Conservation (phyloP, 2,329 filamentous ascomycete genomes). For the Aspergillus brasiliensis region DNA sequence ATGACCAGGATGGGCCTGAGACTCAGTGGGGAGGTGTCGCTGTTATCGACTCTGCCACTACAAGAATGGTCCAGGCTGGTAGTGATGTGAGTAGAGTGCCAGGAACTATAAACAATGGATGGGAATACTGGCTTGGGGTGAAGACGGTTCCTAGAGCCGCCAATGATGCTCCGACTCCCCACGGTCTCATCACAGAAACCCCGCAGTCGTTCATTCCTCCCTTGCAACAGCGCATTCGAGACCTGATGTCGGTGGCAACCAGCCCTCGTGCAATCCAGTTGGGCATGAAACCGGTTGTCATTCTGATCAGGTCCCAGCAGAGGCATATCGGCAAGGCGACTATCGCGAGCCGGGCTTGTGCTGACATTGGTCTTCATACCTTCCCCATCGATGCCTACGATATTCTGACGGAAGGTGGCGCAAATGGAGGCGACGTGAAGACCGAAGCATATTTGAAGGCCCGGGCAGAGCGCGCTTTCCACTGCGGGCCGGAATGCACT, state of each 20-base stretch:
- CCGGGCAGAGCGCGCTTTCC: slow-evolving; percentile 82
- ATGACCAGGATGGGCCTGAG: slow-evolving; percentile 61
- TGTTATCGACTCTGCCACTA: slow-evolving; percentile 80
- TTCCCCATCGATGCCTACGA: slow-evolving; percentile 92
- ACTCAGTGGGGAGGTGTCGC: slow-evolving; percentile 84
- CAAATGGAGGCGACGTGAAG: slow-evolving; percentile 86
- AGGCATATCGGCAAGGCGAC: slow-evolving; percentile 91
- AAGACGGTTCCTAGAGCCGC: slow-evolving; percentile 61
- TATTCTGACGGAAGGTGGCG: slow-evolving; percentile 86
- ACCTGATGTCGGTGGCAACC: slow-evolving; percentile 84
- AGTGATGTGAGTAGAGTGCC: slow-evolving; percentile 82
- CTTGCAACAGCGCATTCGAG: slow-evolving; percentile 71
- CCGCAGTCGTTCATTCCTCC: slow-evolving; percentile 56
- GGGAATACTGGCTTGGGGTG: slow-evolving; percentile 86
- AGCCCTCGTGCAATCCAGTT: slow-evolving; percentile 84
- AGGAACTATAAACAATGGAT: slow-evolving; percentile 72
- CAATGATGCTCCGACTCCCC: slow-evolving; percentile 35
- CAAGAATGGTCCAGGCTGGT: slow-evolving; percentile 88
- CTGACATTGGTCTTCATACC: slow-evolving; percentile 85
- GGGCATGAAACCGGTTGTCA: slow-evolving; percentile 82
- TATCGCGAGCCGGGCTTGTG: slow-evolving; percentile 73
- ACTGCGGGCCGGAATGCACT: slow-evolving; percentile 81
- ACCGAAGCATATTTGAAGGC: slow-evolving; percentile 89
- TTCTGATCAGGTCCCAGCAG: slow-evolving; percentile 88
- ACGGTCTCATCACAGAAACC: slow-evolving; percentile 40